A percentile compares a stretch with the other conserved stretches of the same genome.
Conservation (phyloP, 2,329 filamentous ascomycete species). For the Setomelanomma holmii region DNA sequence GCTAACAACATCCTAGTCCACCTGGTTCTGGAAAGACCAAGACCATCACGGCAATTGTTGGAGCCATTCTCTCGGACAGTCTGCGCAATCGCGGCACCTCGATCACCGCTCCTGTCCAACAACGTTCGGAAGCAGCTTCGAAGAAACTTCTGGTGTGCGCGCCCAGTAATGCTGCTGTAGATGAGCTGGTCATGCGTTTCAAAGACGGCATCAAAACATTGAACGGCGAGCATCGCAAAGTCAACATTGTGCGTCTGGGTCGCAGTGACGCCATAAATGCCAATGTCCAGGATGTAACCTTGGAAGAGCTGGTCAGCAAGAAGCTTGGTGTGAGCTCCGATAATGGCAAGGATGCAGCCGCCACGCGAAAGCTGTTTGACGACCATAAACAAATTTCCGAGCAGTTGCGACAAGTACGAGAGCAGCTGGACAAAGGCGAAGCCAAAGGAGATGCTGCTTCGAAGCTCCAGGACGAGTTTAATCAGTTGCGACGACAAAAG, state of each 20-base stretch:
- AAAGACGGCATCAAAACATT: constrained; percentile 84
- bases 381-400: constrained; percentile 68
- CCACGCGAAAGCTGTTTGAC: constrained; percentile 72
- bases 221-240: constrained; percentile 73
- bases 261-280: constrained; percentile 91
- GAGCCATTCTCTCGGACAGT: constrained; percentile 74
- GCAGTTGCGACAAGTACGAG: constrained; percentile 73
- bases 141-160: constrained; percentile 97
- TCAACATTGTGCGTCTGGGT: constrained; percentile 89
- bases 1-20: constrained; percentile 62
- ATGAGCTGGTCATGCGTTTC: constrained; percentile 91
- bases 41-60: constrained; percentile 95
- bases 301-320: constrained; percentile 87
- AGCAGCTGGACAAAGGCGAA: constrained; percentile 68
- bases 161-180: constrained; percentile 97
- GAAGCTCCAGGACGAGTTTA: constrained; percentile 76
- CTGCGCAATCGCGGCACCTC: constrained; percentile 59
- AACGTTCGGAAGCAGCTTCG: constrained; percentile 47
- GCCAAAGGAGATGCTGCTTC: constrained; percentile 68
- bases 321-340: constrained; percentile 61
- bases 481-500: constrained; percentile 78
- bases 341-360: constrained; percentile 54
- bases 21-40: constrained; percentile 98
- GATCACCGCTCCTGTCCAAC: constrained; percentile 48
- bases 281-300: constrained; percentile 86